A percentile compares a stretch with the other conserved stretches of the same genome.
Conservation (phyloP, 257 asterid species). For the Vinca minor region DNA sequence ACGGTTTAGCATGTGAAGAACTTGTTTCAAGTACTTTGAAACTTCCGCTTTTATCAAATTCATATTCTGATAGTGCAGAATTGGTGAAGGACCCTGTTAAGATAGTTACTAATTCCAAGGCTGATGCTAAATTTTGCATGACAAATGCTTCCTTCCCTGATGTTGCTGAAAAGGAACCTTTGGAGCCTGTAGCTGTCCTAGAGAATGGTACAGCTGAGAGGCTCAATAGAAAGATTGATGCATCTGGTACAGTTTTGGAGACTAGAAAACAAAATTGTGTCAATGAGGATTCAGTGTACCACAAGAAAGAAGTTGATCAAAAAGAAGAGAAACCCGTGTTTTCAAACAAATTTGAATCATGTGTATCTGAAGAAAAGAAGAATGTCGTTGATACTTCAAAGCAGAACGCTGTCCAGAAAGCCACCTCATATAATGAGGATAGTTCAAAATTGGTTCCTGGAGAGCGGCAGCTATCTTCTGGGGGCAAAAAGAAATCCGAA, state of each 20-base stretch:
- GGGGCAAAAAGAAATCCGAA: conserved; percentile 45
- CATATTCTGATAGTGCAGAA: conserved; percentile 25
- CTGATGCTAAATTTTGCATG: conserved; percentile 21
- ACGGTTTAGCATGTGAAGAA: conserved; percentile 55
- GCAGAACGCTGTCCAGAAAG: conserved; percentile 33
- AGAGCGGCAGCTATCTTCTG: conserved; percentile 37
- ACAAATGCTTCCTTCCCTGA: conserved; percentile 29
- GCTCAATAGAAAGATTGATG: conserved; percentile 30
- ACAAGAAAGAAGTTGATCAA: conserved; percentile 27
- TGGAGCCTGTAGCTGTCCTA: conserved; percentile 30
- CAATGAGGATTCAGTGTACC: conserved; percentile 24
- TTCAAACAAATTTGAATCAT: conserved; percentile 34
- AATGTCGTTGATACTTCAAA: conserved; percentile 31
- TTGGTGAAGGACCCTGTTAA: conserved; percentile 31
- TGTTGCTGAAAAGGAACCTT: conserved; percentile 33
- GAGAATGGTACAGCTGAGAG: conserved; percentile 35
- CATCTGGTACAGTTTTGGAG: conserved; percentile 32
- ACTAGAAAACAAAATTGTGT: conserved; percentile 31
- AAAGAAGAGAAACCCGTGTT: conserved; percentile 30
- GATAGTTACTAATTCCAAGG: conserved; percentile 17
- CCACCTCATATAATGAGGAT: conserved; percentile 34
- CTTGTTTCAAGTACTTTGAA: conserved; percentile 68
- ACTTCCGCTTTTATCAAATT: conserved; percentile 71
- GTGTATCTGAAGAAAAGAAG: conserved; percentile 32
- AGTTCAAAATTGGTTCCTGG: conserved; percentile 28